Evolutionary conservation across 352 stramenopile species (phyloP).

Genomic region (Blastocystis sp.): DNA sequence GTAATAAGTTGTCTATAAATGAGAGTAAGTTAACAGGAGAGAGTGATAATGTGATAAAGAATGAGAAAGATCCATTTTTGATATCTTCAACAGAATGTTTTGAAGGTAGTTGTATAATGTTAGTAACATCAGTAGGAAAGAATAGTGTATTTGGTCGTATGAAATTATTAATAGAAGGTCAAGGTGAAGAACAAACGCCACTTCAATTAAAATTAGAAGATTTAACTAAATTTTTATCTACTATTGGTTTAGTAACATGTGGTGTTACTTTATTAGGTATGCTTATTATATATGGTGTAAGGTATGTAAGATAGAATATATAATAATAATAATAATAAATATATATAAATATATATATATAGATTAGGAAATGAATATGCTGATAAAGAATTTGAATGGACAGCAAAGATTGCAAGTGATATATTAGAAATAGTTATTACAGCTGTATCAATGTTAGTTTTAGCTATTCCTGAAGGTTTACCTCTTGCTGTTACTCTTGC

Average conservation of each 20-base stretch:
- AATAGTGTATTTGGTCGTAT: constrained; percentile 67
- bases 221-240: constrained; percentile 67
- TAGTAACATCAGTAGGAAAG: constrained; percentile 58
- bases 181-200: constrained; percentile 61
- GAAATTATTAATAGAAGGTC: constrained; percentile 59
- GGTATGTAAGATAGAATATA: constrained; percentile 48
- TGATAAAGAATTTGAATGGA: constrained; percentile 51
- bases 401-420: constrained; percentile 43
- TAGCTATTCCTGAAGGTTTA: constrained; percentile 74
- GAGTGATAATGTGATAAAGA: constrained; percentile 70
- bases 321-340: constrained; percentile 44
- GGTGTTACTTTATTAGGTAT: constrained; percentile 64
- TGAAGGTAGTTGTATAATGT: constrained; percentile 46
- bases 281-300: constrained; percentile 56
- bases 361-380: constrained; percentile 42
- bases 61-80: constrained; percentile 54
- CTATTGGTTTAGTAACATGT: constrained; percentile 55
- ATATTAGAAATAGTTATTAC: constrained; percentile 68
- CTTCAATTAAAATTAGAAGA: constrained; percentile 71
- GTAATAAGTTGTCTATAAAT: constrained; percentile 73
- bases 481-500: constrained; percentile 74
- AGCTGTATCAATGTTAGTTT: constrained; percentile 72
- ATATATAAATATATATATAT: constrained; percentile 27
- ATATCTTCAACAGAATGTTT: constrained; percentile 58
- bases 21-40: constrained; percentile 83